Percentiles rank a stretch among this genome's conserved stretches.
phyloP scores from a whole-genome alignment of 805 yeast genomes.

The Candida lessepsii region DNA sequence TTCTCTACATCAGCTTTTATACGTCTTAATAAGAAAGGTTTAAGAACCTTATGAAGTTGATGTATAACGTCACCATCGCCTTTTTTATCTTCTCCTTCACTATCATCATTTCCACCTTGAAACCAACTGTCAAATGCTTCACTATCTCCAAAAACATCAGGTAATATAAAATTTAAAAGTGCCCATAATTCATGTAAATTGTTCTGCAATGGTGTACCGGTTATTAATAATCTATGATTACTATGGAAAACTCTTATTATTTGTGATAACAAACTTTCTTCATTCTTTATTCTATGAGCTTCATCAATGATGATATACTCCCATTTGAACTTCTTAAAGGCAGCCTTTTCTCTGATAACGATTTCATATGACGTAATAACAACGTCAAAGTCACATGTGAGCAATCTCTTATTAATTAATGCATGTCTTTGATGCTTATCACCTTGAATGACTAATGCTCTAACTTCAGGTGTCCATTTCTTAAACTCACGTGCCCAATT shows the following conservation, averaged over 20 bases:
- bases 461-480: slow-evolving; percentile 79
- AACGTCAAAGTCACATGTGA: slow-evolving; percentile 69
- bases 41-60: slow-evolving; percentile 72
- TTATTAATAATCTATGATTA: slow-evolving; percentile 65
- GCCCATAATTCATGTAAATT: slow-evolving; percentile 84
- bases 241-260: slow-evolving; percentile 73
- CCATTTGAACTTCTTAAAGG: slow-evolving; percentile 68
- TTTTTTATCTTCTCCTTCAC: slow-evolving; percentile 25
- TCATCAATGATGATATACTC: slow-evolving; percentile 77
- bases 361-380: slow-evolving; percentile 73
- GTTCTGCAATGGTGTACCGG: slow-evolving; percentile 83
- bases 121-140: slow-evolving; percentile 79
- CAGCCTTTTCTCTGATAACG: slow-evolving; percentile 69
- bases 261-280: slow-evolving; percentile 68
- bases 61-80: slow-evolving; percentile 46
- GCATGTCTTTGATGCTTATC: slow-evolving; percentile 65
- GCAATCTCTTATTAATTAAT: slow-evolving; percentile 48
- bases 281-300: slow-evolving; percentile 81
- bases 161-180: slow-evolving; percentile 67
- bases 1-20: slow-evolving; percentile 81
- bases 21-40: slow-evolving; percentile 74
- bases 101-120: slow-evolving; percentile 31
- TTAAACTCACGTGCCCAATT: slow-evolving; percentile 79
- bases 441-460: slow-evolving; percentile 69
- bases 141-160: slow-evolving; percentile 74